These are phyloP conservation scores for Hydrangea macrophylla DNA, from an alignment of 148 eudicot genomes.

Conservation along the genomic window DNA sequence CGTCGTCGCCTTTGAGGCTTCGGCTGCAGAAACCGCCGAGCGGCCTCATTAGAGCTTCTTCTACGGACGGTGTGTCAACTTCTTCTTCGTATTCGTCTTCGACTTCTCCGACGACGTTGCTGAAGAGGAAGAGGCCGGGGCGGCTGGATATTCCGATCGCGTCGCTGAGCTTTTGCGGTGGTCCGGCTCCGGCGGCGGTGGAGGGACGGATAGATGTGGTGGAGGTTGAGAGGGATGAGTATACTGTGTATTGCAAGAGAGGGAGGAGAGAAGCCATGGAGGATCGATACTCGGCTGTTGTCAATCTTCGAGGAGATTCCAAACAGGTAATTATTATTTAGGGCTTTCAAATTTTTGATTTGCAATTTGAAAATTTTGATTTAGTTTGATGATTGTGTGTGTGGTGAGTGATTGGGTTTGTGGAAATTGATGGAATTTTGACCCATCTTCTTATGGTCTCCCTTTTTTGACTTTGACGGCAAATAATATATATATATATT, in stretches of 20 bases:
- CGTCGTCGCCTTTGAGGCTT: slow-evolving; percentile 28
- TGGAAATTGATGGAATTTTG: no score
- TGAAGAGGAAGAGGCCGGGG: slow-evolving; percentile 79
- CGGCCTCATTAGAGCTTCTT: slow-evolving; percentile 20
- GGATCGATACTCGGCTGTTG: slow-evolving; percentile 66
- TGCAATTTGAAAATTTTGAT: not conserved
- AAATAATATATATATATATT: no score
- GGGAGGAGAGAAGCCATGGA: slow-evolving; percentile 85
- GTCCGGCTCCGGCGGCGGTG: slow-evolving; percentile 21
- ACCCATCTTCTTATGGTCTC: no score
- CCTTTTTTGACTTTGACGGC: no score
- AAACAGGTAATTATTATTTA: slow-evolving; percentile 57
- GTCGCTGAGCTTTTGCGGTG: slow-evolving; percentile 26
- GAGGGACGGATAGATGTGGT: slow-evolving; percentile 22
- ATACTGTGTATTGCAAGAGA: slow-evolving; percentile 73
- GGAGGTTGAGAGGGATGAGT: slow-evolving; percentile 70
- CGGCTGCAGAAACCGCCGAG: slow-evolving; percentile 30
- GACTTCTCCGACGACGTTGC: slow-evolving; percentile 29
- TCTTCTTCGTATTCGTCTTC: slow-evolving; percentile 23
- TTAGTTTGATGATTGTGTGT: no score
- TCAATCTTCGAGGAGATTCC: slow-evolving; percentile 47
- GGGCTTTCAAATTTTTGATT: not conserved
- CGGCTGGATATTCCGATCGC: slow-evolving; percentile 60
- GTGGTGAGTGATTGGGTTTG: not conserved
- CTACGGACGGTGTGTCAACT: slow-evolving; percentile 14